Base-by-base conservation (phyloP, 1,284 basidiomycete genomes). In the Schizopora paradoxa region DNA sequence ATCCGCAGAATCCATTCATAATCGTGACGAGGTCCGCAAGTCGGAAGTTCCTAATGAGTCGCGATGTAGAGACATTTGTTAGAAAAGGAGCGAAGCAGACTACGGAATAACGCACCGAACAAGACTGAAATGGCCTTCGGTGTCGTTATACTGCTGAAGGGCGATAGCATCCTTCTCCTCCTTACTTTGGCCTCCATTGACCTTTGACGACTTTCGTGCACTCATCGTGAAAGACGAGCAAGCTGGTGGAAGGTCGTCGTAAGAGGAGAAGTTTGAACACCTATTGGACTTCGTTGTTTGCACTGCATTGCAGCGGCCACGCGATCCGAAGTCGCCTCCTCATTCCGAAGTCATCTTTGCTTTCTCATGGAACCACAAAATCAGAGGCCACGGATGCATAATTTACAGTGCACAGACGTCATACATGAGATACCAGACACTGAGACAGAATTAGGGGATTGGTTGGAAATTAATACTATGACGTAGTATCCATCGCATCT, bases 1-100 rank as follows among this genome's bases (percentile, higher is more conserved):
- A 91, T 48, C 96, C 96, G 67, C 96, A 99, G 63, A 99, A 90
- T 32, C 96, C 96, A 63, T 99, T 99, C 86, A 96, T 95, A 55
- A 99, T 91, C n/a, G 95, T 99, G 59, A 99, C 92, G 36, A 96
- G 78, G 69, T 99, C 95, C 56, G 95, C 95, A 27, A 99, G 80
- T 48, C 94, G 91, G 64, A 99, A 99, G 67, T 98, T 99, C 57
- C 95, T 96, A 27, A 42, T n/a, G 33, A 41, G 29, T 25, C n/a
- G n/a, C n/a, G n/a, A n/a, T 28, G 38, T 14, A 46, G 22, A 19
- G 28, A 16, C 23, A 26, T 28, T 13, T 39, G 28, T 18, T 3
- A n/a, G n/a, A n/a, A n/a, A n/a, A n/a, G n/a, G n/a, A n/a, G n/a
- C n/a, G n/a, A 19, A 41, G 34, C 32, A 32, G 7, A 48, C n/a